These are phyloP conservation scores for Suillus decipiens DNA, from an alignment of 768 basidiomycete genomes.

Conservation along the genomic window DNA sequence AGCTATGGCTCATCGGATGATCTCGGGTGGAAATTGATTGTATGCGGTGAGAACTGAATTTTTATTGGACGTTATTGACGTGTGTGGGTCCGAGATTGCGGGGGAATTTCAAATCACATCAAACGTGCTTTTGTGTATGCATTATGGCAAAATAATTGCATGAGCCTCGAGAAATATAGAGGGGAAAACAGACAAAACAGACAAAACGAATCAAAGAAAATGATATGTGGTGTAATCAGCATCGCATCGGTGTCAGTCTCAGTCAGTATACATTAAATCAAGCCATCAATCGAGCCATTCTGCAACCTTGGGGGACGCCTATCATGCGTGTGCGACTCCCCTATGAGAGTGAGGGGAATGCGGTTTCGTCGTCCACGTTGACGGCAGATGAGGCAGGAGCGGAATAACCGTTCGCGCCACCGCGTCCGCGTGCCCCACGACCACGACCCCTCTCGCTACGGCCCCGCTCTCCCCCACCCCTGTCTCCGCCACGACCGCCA, in stretches of 20 bases:
- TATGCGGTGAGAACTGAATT: background rate
- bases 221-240: slow-evolving; percentile 8
- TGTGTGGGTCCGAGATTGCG: background rate
- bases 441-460: slow-evolving; percentile 42
- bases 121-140: slow-evolving; percentile 1
- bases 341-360: slow-evolving; percentile 86
- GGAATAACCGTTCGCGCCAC: slow-evolving; percentile 39
- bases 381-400: slow-evolving; percentile 37
- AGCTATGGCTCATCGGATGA: background rate
- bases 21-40: slow-evolving; percentile 1
- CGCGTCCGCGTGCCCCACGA: slow-evolving; percentile 48
- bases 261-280: slow-evolving; percentile 7
- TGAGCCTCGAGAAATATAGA: slow-evolving; percentile 8
- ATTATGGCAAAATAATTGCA: slow-evolving; percentile 10
- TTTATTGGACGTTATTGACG: slow-evolving; percentile 13
- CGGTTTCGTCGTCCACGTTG: slow-evolving; percentile 80
- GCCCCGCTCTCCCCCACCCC: slow-evolving; percentile 49
- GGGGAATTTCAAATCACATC: slow-evolving; percentile 13
- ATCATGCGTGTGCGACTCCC: slow-evolving; percentile 10
- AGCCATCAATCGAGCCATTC: slow-evolving; percentile 7
- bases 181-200: background rate
- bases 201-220: slow-evolving; percentile 2
- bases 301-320: slow-evolving; percentile 6
- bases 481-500: slow-evolving; percentile 49
- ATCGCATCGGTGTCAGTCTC: slow-evolving; percentile 5